These are phyloP conservation scores for Saposhnikovia divaricata DNA, from an alignment of 129 eudicot species.

Conservation along the genomic window DNA sequence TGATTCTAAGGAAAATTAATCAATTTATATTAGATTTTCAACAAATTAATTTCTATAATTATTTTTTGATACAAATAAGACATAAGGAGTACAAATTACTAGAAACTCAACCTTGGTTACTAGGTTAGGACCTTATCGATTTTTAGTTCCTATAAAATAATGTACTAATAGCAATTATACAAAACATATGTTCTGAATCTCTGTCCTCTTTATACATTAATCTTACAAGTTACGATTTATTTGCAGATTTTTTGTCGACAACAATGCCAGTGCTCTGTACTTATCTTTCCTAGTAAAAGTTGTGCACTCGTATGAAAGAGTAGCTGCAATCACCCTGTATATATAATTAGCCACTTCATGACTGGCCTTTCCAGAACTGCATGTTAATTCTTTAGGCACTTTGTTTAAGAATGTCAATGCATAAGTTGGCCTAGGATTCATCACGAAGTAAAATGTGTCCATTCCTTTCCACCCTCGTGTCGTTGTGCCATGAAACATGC, in stretches of 20 bases:
- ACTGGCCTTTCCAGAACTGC: conserved; percentile 44
- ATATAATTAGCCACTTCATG: conserved; percentile 71
- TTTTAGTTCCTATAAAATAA: no score
- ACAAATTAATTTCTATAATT: no score
- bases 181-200: no score
- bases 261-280: conserved; percentile 53
- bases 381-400: conserved; percentile 41
- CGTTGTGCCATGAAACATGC: conserved; percentile 71
- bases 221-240: not conserved
- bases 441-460: conserved; percentile 70
- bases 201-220: no score
- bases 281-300: conserved; percentile 49
- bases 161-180: no score
- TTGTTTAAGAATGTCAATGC: conserved; percentile 58
- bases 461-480: conserved; percentile 74
- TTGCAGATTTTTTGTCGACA: conserved; percentile 17
- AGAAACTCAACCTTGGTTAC: no score
- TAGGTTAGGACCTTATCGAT: no score
- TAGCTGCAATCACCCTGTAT: conserved; percentile 58
- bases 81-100: no score
- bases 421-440: conserved; percentile 69
- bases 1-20: no score
- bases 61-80: no score
- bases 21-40: no score
- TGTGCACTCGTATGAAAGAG: conserved; percentile 61